Evolutionary conservation across 1,139 yeast genomes (phyloP), one percentile per base, ranked within the genome.

Genomic region (Zygosaccharomyces sapae): DNA sequence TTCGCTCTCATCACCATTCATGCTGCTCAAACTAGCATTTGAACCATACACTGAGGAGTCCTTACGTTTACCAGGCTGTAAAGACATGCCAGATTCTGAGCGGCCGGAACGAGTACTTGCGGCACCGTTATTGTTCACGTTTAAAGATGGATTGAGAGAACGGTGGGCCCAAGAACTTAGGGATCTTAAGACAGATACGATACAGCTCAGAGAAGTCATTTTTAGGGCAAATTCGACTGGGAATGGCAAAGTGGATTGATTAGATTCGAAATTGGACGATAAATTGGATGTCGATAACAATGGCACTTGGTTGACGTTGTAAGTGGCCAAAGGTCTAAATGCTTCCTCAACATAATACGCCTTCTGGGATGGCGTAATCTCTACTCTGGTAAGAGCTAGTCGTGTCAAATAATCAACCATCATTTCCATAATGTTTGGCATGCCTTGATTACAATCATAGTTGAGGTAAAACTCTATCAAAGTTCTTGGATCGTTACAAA

Each of bases 391-490:
- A 38, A 86, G 72, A 0, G 96, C 83, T 49, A 85, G 70, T 55
- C 78, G 80, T 4, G 95, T 85, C 55, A 92, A 72, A 56, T 85
- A 83, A 56, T 88, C 92, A 47, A 89, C 79, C 35, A 87, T 71
- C 46, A 80, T 76, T 67, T 94, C 98, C 65, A 92, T 88, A 44
- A 90, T 75, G 63, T 92, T 92, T 41, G 95, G 87, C 75, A 84
- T 79, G 5, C 79, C 72, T 13, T 84, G 76, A 64, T 89, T 96
- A 70, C 99, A 94, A 66, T 94, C 99, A 66, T 92, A 94, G 66
- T 94, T 94, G 59, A 94, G 76, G 63, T 90, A 94, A 53, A 92
- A 80, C 67, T 94, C 99, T 50, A 94, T 88, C 50, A 94, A 73
- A 33, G 95, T 85, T 54, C 96, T 76, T 33, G 97, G 95, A 66